Conservation (phyloP, 768 basidiomycete species). For the Tricholoma bakamatsutake region DNA sequence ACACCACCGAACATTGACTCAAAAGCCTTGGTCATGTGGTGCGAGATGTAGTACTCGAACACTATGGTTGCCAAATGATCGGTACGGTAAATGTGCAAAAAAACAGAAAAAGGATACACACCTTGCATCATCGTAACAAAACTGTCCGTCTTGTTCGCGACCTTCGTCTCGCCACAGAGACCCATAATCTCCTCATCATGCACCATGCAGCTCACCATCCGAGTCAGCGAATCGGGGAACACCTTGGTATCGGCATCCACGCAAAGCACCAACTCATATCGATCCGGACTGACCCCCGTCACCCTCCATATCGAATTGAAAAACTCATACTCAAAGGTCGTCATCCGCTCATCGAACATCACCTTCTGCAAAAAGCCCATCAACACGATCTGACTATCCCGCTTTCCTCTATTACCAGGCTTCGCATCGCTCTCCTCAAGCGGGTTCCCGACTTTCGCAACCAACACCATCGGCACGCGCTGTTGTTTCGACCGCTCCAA, state of each 20-base stretch:
- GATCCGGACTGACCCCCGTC: conserved; percentile 93
- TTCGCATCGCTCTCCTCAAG: conserved; percentile 84
- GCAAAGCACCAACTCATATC: conserved; percentile 91
- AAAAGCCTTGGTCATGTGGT: conserved; percentile 98
- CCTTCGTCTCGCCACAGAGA: conserved; percentile 98
- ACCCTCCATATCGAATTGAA: conserved; percentile 97
- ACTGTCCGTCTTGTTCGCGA: conserved; percentile 97
- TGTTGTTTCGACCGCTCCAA: conserved; percentile 92
- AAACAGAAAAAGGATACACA: conserved; percentile 31
- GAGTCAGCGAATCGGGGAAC: conserved; percentile 94
- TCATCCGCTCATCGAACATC: conserved; percentile 99
- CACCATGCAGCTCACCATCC: conserved; percentile 96
- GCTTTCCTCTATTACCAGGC: conserved; percentile 98
- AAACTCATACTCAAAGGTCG: conserved; percentile 98
- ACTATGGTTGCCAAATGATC: conserved; percentile 45
- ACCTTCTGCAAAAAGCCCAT: conserved; percentile 99
- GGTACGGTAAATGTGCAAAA: conserved; percentile 1
- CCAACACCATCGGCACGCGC: conserved; percentile 90
- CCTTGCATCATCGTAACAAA: conserved; percentile 99
- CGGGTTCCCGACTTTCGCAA: conserved; percentile 94
- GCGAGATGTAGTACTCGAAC: conserved; percentile 99
- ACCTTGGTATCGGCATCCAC: conserved; percentile 99
- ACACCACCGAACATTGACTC: conserved; percentile 99
- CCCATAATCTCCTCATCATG: conserved; percentile 99
- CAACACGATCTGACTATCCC: conserved; percentile 95